phyloP scores from a whole-genome alignment of 306 rosid species.

The Pterocarpus macrocarpus region DNA sequence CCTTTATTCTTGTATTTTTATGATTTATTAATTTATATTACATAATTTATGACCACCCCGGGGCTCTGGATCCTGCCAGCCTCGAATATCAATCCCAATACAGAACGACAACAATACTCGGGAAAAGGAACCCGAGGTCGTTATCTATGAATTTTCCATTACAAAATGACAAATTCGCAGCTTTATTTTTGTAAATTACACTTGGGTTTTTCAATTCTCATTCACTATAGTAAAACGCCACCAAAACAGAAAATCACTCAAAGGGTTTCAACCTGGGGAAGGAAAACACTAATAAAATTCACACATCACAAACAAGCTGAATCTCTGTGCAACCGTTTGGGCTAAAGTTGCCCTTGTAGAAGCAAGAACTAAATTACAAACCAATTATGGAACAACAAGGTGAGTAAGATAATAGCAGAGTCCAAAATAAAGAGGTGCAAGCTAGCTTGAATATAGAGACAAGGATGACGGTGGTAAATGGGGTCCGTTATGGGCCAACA shows the following conservation, averaged over 20 bases:
- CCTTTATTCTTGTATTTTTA: too few species aligned
- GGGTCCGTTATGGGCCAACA: not conserved
- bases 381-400: not conserved
- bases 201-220: too few species aligned
- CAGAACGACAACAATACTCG: not conserved
- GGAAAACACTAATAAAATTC: too few species aligned
- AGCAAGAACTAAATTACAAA: not conserved
- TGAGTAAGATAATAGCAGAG: not conserved
- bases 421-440: conserved; percentile 23
- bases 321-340: not conserved
- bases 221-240: too few species aligned
- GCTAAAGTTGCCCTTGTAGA: not conserved
- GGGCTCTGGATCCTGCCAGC: too few species aligned
- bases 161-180: not conserved
- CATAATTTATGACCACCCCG: too few species aligned
- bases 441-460: not conserved
- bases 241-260: too few species aligned
- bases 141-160: not conserved
- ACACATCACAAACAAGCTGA: not conserved
- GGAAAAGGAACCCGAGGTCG: not conserved
- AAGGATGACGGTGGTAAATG: conserved; percentile 14
- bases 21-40: too few species aligned
- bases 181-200: too few species aligned
- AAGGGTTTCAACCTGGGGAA: too few species aligned
- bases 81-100: not conserved